These are phyloP conservation scores for Nevesoporus exiguus DNA, from an alignment of 768 basidiomycete genomes.

Conservation along the genomic window DNA sequence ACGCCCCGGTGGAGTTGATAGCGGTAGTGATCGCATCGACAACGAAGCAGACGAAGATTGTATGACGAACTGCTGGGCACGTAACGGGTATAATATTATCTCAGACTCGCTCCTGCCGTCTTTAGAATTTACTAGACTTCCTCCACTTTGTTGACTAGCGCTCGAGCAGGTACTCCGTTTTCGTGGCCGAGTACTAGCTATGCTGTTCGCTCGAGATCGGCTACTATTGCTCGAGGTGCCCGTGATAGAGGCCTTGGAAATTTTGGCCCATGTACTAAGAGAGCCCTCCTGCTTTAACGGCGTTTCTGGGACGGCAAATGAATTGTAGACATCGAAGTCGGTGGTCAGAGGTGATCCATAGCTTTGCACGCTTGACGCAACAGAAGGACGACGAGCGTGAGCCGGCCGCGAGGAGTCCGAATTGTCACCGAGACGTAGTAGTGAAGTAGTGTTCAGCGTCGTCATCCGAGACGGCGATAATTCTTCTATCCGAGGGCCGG, in stretches of 20 bases:
- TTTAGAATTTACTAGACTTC: no score
- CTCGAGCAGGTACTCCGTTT: no score
- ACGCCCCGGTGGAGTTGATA: conserved; percentile 50
- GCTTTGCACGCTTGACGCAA: conserved; percentile 55
- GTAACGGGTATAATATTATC: conserved; percentile 6
- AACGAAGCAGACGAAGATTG: conserved; percentile 67
- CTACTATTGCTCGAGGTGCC: no score
- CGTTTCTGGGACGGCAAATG: conserved; percentile 37
- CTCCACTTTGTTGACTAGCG: no score
- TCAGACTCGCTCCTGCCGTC: no score
- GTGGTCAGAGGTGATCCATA: conserved; percentile 53
- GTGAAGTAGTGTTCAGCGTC: conserved; percentile 40
- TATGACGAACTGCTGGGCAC: conserved; percentile 48
- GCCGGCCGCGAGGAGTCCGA: conserved; percentile 49
- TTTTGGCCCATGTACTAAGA: conserved; percentile 65
- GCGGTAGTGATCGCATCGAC: conserved; percentile 56
- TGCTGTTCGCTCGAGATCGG: no score
- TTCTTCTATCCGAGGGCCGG: conserved; percentile 46
- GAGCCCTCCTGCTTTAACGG: conserved; percentile 58
- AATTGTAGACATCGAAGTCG: conserved; percentile 50
- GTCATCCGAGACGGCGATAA: conserved; percentile 48
- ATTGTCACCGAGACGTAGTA: conserved; percentile 41
- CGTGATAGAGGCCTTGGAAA: conserved; percentile 46
- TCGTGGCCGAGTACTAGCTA: no score
- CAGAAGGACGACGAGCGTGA: conserved; percentile 57